Conservation (phyloP, 2,329 filamentous ascomycete genomes). For the Cryphonectria parasitica region DNA sequence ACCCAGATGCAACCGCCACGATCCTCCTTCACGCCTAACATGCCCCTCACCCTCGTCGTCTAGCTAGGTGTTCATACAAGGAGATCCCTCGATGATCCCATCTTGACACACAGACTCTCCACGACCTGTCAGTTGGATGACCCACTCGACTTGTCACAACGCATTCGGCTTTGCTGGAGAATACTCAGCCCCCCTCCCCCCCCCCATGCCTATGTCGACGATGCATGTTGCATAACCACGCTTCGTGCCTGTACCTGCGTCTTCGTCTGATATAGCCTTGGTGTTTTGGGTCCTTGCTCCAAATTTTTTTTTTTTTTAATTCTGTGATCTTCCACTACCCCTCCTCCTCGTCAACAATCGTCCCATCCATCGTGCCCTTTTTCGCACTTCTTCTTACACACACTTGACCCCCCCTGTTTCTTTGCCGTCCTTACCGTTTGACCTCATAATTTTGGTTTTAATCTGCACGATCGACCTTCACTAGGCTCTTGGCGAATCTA, state of each 20-base stretch:
- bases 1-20: slow-evolving; percentile 21
- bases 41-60: slow-evolving; percentile 7
- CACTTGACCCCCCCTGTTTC: slow-evolving; percentile 1
- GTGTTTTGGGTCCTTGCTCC: slow-evolving; percentile 16
- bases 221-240: slow-evolving; percentile 21
- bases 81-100: slow-evolving; percentile 8
- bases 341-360: not conserved
- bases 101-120: slow-evolving; percentile 24
- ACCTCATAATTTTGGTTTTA: not conserved
- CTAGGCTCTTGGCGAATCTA: slow-evolving; percentile 21
- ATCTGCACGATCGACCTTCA: slow-evolving; percentile 11
- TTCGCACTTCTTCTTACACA: slow-evolving; percentile 6
- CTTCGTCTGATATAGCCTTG: slow-evolving; percentile 18
- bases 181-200: not conserved
- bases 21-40: slow-evolving; percentile 12
- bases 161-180: not conserved
- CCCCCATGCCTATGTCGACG: slow-evolving; percentile 3
- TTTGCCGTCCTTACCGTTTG: not conserved
- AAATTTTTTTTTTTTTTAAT: slow-evolving; percentile 1
- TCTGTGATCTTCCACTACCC: not conserved
- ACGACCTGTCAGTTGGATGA: slow-evolving; percentile 24
- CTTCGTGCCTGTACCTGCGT: slow-evolving; percentile 10
- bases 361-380: not conserved
- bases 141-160: slow-evolving; percentile 21
- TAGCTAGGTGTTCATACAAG: not conserved